A percentile compares a stretch with the other conserved stretches of the same genome.
These are phyloP conservation scores for Cicer pinnatifidum DNA, from an alignment of 306 rosid species.

Conservation along the genomic window DNA sequence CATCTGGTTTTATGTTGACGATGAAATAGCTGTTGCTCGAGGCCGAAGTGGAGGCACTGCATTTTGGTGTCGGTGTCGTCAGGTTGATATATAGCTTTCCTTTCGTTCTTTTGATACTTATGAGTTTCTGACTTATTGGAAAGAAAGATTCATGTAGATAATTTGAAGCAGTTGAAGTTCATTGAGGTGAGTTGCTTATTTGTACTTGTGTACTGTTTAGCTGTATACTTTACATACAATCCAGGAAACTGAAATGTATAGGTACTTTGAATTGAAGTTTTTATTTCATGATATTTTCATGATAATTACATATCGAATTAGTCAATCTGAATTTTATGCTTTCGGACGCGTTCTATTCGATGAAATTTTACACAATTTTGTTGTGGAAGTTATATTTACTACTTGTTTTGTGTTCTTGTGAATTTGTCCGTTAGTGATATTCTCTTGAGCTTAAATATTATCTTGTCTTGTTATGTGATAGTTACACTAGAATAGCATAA, in stretches of 20 bases:
- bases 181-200: constrained; percentile 27
- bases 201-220: constrained; percentile 23
- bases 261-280: constrained; percentile 15
- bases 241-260: constrained; percentile 25
- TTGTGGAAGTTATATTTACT: too few relatives aligned
- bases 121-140: constrained; percentile 28
- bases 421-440: too few relatives aligned
- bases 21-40: constrained; percentile 94
- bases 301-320: too few relatives aligned
- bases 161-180: constrained; percentile 31
- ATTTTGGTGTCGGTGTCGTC: constrained; percentile 84
- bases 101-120: background rate
- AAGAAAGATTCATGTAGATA: constrained; percentile 40
- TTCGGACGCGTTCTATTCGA: too few relatives aligned
- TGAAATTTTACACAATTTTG: too few relatives aligned
- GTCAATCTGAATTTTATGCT: too few relatives aligned
- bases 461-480: too few relatives aligned
- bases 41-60: constrained; percentile 95
- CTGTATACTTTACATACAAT: constrained; percentile 1
- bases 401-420: too few relatives aligned
- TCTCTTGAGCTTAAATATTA: too few relatives aligned
- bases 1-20: constrained; percentile 92
- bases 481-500: too few relatives aligned
- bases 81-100: constrained; percentile 49
- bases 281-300: constrained; percentile 24